Evolutionary conservation across 139 green algal genomes (phyloP), one percentile per base, ranked within the genome.

Genomic region (Chlamydomonas sp.): DNA sequence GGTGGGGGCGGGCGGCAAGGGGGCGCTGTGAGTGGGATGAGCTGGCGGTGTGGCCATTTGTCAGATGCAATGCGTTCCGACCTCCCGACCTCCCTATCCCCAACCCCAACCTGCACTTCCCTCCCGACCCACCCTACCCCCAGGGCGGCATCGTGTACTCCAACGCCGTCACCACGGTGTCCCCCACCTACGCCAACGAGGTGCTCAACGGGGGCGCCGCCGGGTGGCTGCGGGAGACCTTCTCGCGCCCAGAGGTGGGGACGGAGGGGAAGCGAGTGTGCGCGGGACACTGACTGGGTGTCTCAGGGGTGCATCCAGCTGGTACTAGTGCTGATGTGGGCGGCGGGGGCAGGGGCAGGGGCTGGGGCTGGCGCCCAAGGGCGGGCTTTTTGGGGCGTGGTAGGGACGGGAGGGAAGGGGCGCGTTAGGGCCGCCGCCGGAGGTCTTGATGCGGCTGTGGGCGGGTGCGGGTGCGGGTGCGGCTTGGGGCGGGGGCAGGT

Each of bases 161-260:
- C 88, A 99, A 98, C 85, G 91, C 85, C 0, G 94, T 99, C 12
- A 99, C 96, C 49, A 99, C 97, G 0, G 97, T 99, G 66, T 98
- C 93, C 0, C 97, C 97, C 18, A 97, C 95, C 1, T 99, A 99
- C 84, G 96, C 96, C 5, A 63, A 85, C 1, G 97, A 99, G 86
- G 96, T 97, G 49, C 72, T 98, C 4, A 86, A 87, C 58, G 96
- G 96, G 0, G 95, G 95, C 16, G 94, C 93, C 0, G 95, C 95
- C 18, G 97, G 97, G 74, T 99, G 93, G 93, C 94, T 99, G 72
- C 86, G 91, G 15, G 92, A 85, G 71, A 98, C 94, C 12, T 92
- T 98, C 9, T 88, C 93, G 4, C 76, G 84, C 4, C 91, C 90
- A 1, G 91, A 94, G 18, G 79, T 96, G 17, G 59, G 88, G 2